Percentiles rank a stretch among this genome's conserved stretches.
Conservation (phyloP, 2,329 filamentous ascomycete species). For the Pestalotiopsis sp. region DNA sequence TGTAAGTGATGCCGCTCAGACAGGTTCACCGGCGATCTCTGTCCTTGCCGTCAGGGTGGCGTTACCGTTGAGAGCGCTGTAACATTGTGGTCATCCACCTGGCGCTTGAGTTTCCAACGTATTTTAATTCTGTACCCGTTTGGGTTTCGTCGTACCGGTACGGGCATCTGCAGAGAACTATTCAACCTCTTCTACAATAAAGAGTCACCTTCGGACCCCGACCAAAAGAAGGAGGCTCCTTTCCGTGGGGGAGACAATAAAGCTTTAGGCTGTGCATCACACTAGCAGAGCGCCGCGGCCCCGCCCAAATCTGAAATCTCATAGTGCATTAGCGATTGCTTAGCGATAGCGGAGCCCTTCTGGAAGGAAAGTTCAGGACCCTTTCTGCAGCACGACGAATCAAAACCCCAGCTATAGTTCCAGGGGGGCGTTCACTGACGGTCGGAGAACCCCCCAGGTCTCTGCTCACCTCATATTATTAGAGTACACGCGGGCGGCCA, state of each 20-base stretch:
- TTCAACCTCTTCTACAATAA: neutral
- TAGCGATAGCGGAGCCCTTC: slow-evolving; percentile 1
- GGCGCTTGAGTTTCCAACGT: neutral
- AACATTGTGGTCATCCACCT: neutral
- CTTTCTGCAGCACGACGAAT: slow-evolving; percentile 5
- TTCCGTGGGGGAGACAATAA: neutral
- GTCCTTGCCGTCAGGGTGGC: neutral
- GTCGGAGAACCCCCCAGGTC: neutral
- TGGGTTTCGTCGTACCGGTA: neutral
- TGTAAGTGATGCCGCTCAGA: neutral
- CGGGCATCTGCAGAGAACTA: slow-evolving; percentile 1
- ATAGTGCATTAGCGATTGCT: neutral
- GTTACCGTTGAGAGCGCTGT: neutral
- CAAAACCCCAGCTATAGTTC: neutral
- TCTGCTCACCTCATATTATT: neutral
- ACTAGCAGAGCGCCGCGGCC: neutral
- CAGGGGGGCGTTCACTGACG: neutral
- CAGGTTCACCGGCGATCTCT: neutral
- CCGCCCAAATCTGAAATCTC: slow-evolving; percentile 2
- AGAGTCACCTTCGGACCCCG: neutral
- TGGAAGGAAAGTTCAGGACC: slow-evolving; percentile 1
- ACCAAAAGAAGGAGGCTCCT: neutral
- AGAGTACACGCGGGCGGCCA: neutral
- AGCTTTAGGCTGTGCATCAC: neutral
- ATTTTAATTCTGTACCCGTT: neutral